Conservation (phyloP, 139 green algal genomes). For the Coelastrella sp. region DNA sequence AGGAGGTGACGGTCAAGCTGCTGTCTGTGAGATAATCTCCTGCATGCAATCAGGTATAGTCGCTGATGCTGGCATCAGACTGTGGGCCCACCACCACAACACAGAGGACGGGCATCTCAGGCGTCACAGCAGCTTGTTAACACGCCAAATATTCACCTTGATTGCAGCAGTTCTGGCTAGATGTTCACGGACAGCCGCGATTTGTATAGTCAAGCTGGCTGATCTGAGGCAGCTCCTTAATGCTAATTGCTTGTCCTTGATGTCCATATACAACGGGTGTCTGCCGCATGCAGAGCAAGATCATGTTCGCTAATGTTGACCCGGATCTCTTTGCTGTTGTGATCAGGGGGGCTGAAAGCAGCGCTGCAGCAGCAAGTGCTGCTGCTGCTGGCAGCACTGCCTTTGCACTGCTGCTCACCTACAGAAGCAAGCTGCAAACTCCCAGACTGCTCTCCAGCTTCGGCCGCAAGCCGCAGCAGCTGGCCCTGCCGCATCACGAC, state of each 20-base stretch:
- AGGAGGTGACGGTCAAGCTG: neutral
- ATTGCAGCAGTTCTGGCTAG: too few species aligned
- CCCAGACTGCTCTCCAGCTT: neutral
- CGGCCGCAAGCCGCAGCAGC: neutral
- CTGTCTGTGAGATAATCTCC: neutral
- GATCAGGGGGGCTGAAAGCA: neutral
- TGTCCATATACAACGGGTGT: too few species aligned
- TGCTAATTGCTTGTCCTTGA: too few species aligned
- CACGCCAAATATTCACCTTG: too few species aligned
- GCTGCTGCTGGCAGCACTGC: too few species aligned
- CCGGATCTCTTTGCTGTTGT: neutral
- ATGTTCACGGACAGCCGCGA: too few species aligned
- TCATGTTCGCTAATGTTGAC: neutral
- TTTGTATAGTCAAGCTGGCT: too few species aligned
- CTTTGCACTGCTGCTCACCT: neutral
- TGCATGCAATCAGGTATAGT: neutral
- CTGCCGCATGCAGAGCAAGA: neutral
- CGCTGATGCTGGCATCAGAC: too few species aligned
- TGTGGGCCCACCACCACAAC: too few species aligned
- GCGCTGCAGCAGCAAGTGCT: neutral
- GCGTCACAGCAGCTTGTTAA: too few species aligned
- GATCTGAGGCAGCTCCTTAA: too few species aligned
- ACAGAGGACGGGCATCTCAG: too few species aligned
- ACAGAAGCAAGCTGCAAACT: neutral
- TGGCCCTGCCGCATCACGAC: neutral